Base-by-base conservation (phyloP, 495 filamentous ascomycete genomes). In the Penicillium psychrofluorescens region DNA sequence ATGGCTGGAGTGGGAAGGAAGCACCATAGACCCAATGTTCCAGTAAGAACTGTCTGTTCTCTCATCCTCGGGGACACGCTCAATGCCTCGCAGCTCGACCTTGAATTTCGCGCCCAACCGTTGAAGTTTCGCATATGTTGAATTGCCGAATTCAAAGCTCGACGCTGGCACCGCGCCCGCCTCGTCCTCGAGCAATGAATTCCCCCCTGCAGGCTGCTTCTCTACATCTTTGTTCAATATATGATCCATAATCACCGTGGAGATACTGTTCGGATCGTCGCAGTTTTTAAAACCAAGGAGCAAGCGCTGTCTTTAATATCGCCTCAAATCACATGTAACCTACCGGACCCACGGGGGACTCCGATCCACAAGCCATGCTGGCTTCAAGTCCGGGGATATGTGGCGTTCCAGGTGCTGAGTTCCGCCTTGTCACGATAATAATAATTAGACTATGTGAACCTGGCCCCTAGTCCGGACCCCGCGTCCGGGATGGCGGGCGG, bases 51-150 rank as follows among this genome's bases (percentile, higher is more conserved):
- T 76, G 61, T 87, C 81, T 12, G 74, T 81, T 51, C 84, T 71
- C 68, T 94, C 86, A 45, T 81, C 71, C 30, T 78, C 77, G 0
- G 86, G 86, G 38, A 91, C 86, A 16, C 86, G 76, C 67, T 91
- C 86, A 40, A 91, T 86, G 38, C 88, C 88, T 55, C 88, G 74
- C 64, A 72, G 80, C 61, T 94, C 87, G 14, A 94, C 74, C 32
- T 82, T 79, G 53, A 83, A 76, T 49, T 74, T 80, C 6, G 76
- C 83, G 1, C 83, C 86, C 13, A 87, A 51, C 8, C 81, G 77
- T 66, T 89, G 84, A 5, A 85, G 48, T 62, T 76, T 85, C 13
- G 84, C 85, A 52, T 79, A 83, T 28, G 71, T 43, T 14, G 74
- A 75, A 43, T 80, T 60, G 44, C 84, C 84, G 29, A 78, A 70